Base-by-base conservation (phyloP, 805 yeast species). In the Hemisphaericaspora nanyangensis region DNA sequence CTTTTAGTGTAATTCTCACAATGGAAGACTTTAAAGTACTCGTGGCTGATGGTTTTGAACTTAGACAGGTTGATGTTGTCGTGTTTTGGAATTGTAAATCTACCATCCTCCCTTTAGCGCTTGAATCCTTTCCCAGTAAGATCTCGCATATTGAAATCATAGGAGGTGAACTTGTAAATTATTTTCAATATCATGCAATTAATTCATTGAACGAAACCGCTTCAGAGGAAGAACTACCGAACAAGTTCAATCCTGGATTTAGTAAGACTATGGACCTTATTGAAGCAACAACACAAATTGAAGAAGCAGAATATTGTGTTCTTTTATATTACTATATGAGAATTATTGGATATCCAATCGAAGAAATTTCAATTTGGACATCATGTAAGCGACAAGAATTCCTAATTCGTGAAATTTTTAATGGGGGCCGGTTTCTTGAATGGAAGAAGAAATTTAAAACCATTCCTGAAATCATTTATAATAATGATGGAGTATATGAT, bases 311-410 rank as follows among this genome's bases (percentile, higher is more conserved):
- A 27, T 47, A 47, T 31, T 39, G 70, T 13, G 74, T 74, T 12
- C 54, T 60, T 0, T 43, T 76, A 6, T 76, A 59, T 47, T 68
- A 65, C 53, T 76, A 74, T 40, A 56, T 79, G 69, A 48, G 72
- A 5, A 42, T 65, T 3, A 37, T 67, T 16, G 77, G 76, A 0
- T 76, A 75, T 42, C 62, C 74, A 0, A 29, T 49, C 1, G 43
- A 51, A 0, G 50, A 50, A 16, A 64, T 80, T 15, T 57, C 63
- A 15, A 65, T 81, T 7, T 45, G 70, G 18, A 65, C 77, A 1
- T 54, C 63, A 4, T 65, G 61, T 25, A 54, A 56, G 16, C 60
- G 65, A 7, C 82, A 77, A 48, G 57, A 51, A 38, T 50, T 53
- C 5, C 53, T 77, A 17, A 49, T 79, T 2, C 52, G 56, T 20